Conservation (phyloP, 257 asterid species). For the Coffea canephora region DNA sequence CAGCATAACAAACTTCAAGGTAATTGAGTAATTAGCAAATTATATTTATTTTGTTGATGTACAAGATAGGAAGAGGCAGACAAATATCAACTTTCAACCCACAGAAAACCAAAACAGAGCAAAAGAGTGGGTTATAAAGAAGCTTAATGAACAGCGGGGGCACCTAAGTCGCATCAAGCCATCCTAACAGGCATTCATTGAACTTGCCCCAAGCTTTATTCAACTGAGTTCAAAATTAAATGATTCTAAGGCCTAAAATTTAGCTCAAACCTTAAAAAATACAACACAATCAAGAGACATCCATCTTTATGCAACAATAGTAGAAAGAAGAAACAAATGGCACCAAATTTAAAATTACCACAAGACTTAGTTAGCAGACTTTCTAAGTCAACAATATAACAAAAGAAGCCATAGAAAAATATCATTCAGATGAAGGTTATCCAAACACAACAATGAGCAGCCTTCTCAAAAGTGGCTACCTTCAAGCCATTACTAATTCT, state of each 20-base stretch:
- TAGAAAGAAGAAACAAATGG: neutral
- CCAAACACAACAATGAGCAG: neutral
- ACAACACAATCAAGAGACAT: neutral
- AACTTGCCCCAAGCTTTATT: no score
- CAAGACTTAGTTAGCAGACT: neutral
- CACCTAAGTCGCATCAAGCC: no score
- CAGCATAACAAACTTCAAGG: neutral
- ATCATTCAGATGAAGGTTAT: neutral
- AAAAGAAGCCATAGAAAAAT: no score
- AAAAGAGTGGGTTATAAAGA: no score
- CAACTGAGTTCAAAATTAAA: neutral
- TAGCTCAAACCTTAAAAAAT: neutral
- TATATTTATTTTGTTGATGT: neutral
- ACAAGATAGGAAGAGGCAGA: neutral
- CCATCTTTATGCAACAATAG: neutral
- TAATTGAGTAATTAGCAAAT: neutral
- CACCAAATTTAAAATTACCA: neutral
- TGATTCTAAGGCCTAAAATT: neutral
- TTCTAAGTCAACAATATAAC: no score
- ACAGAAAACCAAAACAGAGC: neutral
- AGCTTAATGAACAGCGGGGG: neutral
- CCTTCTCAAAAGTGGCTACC: neutral
- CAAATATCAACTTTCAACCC: neutral
- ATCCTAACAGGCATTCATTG: no score
- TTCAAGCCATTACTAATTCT: no score